These are phyloP conservation scores for Termitomyces sp. DNA, from an alignment of 768 basidiomycete species.

Conservation along the genomic window DNA sequence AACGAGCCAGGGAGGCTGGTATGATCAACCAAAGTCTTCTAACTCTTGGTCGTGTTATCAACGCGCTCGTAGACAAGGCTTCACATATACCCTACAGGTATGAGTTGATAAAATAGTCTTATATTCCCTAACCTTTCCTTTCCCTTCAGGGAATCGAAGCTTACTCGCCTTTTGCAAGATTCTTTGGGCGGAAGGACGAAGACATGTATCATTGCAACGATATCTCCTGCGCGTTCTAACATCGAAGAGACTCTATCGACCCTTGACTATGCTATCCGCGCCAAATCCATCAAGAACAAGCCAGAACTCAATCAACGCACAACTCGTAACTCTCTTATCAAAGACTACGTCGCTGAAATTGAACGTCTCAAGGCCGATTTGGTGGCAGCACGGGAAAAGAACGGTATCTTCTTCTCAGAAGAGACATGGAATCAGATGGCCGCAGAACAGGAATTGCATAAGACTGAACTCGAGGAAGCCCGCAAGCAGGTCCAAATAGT, in stretches of 20 bases:
- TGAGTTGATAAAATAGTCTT: constrained; percentile 7
- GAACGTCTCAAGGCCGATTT: constrained; percentile 89
- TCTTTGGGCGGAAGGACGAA: constrained; percentile 97
- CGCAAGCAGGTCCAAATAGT: constrained; percentile 77
- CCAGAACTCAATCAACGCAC: constrained; percentile 95
- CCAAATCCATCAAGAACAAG: constrained; percentile 92
- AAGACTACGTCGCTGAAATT: constrained; percentile 92
- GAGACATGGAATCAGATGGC: constrained; percentile 86
- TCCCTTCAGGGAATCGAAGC: constrained; percentile 78
- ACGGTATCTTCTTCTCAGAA: constrained; percentile 90
- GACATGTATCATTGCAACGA: constrained; percentile 95
- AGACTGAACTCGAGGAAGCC: constrained; percentile 78
- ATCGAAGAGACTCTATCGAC: constrained; percentile 98
- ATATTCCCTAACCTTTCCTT: neutral
- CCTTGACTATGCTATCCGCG: constrained; percentile 91
- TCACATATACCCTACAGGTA: constrained; percentile 93
- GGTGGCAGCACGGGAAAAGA: constrained; percentile 89
- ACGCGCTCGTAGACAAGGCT: constrained; percentile 87
- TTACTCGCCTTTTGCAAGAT: constrained; percentile 96
- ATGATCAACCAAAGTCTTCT: constrained; percentile 98
- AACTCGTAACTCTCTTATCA: constrained; percentile 86
- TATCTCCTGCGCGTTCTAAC: constrained; percentile 90
- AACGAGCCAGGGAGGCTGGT: constrained; percentile 91
- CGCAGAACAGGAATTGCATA: constrained; percentile 67
- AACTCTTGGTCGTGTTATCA: constrained; percentile 96